Evolutionary conservation across 2,329 filamentous ascomycete genomes (phyloP).

Genomic region (Aspergillus proliferans): DNA sequence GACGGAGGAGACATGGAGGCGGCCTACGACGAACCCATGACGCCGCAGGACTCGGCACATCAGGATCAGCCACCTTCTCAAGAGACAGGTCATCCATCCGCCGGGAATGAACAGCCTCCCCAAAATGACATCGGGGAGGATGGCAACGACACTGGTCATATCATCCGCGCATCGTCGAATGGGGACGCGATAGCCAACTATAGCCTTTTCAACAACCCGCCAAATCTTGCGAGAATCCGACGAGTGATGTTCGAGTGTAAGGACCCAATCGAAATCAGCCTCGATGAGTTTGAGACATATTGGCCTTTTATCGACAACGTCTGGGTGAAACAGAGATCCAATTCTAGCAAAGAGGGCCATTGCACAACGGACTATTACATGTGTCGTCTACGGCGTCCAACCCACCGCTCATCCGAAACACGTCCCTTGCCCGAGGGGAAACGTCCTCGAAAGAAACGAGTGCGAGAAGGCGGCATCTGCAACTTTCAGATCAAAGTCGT

Average conservation of each 20-base stretch:
- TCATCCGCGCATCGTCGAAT: background rate
- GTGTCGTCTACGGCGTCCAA: conserved; percentile 39
- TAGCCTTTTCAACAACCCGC: conserved; percentile 37
- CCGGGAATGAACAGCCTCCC: background rate
- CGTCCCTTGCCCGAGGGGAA: conserved; percentile 41
- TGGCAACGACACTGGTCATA: background rate
- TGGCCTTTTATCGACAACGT: conserved; percentile 47
- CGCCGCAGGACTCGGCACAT: background rate
- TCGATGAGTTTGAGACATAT: conserved; percentile 42
- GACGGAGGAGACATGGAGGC: conserved; percentile 8
- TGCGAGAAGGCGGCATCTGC: conserved; percentile 42
- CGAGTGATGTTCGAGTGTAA: conserved; percentile 41
- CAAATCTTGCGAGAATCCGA: conserved; percentile 38
- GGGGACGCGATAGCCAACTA: conserved; percentile 6
- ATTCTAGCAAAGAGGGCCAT: conserved; percentile 36
- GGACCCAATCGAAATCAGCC: conserved; percentile 41
- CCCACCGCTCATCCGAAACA: conserved; percentile 34
- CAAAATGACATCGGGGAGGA: background rate
- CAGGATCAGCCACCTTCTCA: conserved; percentile 4
- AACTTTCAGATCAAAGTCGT: conserved; percentile 45
- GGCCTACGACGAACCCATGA: background rate
- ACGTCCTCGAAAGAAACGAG: conserved; percentile 38
- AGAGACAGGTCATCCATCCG: background rate
- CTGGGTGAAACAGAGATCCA: conserved; percentile 44
- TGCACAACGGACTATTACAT: conserved; percentile 43